Conservation (phyloP, 306 rosid species). For the Luffa acutangula region DNA sequence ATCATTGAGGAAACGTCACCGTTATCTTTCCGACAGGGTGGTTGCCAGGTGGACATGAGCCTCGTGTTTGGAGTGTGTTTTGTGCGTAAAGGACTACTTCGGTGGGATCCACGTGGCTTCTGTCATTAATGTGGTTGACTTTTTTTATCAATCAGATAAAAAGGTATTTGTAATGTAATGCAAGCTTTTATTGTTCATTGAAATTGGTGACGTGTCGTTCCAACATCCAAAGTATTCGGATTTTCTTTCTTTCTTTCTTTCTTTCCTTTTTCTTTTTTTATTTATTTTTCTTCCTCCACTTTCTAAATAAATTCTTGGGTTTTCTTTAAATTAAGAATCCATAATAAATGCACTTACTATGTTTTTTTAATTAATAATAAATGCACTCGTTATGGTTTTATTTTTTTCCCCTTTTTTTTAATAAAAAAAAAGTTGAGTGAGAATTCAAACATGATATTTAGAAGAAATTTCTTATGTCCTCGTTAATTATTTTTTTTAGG, state of each 20-base stretch:
- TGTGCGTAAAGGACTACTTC: neutral
- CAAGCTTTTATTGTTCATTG: neutral
- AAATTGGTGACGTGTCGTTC: neutral
- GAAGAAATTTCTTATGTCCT: no score
- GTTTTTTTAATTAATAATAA: neutral
- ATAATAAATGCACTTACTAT: neutral
- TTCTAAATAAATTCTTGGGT: neutral
- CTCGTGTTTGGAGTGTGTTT: neutral
- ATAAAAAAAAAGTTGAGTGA: no score
- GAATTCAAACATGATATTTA: no score
- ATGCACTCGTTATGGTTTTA: neutral
- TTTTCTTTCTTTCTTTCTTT: neutral
- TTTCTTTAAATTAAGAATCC: neutral
- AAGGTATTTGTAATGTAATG: neutral
- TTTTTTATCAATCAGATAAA: neutral
- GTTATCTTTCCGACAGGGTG: neutral
- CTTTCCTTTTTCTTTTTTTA: neutral
- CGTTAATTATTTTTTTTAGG: no score
- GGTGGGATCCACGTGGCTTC: neutral
- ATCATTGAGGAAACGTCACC: neutral
- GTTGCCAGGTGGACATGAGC: neutral
- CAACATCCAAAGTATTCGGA: neutral
- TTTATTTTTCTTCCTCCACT: neutral
- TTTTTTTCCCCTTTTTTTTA: no score
- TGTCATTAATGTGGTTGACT: neutral